phyloP scores from a whole-genome alignment of 2,329 filamentous ascomycete species.

The Hymenoscyphus occultus region DNA sequence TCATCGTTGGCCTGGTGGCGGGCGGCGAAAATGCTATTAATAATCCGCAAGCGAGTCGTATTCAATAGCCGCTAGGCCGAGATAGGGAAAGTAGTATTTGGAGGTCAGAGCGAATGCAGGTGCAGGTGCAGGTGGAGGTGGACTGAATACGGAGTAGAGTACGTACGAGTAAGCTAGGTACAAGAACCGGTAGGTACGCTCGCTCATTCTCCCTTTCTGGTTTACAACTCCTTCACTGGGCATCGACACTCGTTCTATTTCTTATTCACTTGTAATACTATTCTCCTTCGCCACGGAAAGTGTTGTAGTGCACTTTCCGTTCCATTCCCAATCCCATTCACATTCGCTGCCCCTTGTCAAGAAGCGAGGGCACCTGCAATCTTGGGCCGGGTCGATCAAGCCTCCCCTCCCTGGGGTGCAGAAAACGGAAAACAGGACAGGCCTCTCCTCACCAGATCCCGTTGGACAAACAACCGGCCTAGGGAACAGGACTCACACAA shows the following conservation, averaged over 20 bases:
- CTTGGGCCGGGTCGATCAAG: not conserved
- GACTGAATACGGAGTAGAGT: no score
- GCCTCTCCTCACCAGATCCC: not conserved
- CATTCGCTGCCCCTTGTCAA: not conserved
- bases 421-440: slow-evolving; percentile 4
- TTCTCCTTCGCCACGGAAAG: not conserved
- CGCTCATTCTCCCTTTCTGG: slow-evolving; percentile 9
- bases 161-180: no score
- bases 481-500: not conserved
- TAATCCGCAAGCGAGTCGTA: slow-evolving; percentile 3
- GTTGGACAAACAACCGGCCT: slow-evolving; percentile 12
- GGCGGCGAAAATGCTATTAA: slow-evolving; percentile 7
- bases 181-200: no score
- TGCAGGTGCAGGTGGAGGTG: no score
- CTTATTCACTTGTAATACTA: not conserved
- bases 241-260: not conserved
- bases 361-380: not conserved
- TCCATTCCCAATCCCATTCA: not conserved
- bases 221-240: not conserved
- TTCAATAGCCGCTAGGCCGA: not conserved
- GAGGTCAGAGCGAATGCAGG: slow-evolving; percentile 16
- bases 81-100: not conserved
- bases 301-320: not conserved
- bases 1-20: not conserved
- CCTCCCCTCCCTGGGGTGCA: not conserved